phyloP scores from a whole-genome alignment of 305 asterid genomes.

The Striga hermonthica region DNA sequence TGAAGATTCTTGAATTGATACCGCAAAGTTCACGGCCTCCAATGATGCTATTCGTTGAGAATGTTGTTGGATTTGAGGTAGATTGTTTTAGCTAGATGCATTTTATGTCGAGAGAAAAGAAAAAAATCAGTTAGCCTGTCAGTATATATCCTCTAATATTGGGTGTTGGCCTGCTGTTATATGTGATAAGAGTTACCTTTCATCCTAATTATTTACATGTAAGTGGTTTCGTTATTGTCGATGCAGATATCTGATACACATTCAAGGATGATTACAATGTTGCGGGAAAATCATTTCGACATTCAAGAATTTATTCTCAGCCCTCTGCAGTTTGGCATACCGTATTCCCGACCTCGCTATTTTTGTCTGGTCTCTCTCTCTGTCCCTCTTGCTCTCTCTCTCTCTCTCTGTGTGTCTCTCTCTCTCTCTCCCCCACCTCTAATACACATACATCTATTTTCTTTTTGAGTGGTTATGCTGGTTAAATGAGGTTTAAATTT shows the following conservation, averaged over 20 bases:
- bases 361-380: conserved; percentile 66
- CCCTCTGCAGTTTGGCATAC: conserved; percentile 91
- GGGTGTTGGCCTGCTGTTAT: neutral
- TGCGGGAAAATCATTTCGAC: conserved; percentile 64
- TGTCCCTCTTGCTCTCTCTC: conserved; percentile 4
- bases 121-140: neutral
- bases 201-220: conserved; percentile 21
- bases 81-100: conserved; percentile 24
- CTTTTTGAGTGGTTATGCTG: conserved; percentile 9
- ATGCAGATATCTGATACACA: conserved; percentile 91
- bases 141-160: neutral
- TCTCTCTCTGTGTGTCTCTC: neutral
- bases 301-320: conserved; percentile 86
- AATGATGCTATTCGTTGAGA: conserved; percentile 80
- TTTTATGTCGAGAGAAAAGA: neutral
- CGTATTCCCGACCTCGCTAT: conserved; percentile 93
- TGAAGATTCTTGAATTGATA: conserved; percentile 78
- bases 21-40: conserved; percentile 70
- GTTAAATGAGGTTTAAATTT: neutral
- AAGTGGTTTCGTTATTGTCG: conserved; percentile 19
- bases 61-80: conserved; percentile 99
- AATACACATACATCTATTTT: neutral
- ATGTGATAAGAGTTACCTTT: neutral
- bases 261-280: conserved; percentile 60
- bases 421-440: neutral